Percentiles rank a stretch among this genome's conserved stretches.
phyloP scores from a whole-genome alignment of 2,329 filamentous ascomycete species.

The Clathrospora elynae region DNA sequence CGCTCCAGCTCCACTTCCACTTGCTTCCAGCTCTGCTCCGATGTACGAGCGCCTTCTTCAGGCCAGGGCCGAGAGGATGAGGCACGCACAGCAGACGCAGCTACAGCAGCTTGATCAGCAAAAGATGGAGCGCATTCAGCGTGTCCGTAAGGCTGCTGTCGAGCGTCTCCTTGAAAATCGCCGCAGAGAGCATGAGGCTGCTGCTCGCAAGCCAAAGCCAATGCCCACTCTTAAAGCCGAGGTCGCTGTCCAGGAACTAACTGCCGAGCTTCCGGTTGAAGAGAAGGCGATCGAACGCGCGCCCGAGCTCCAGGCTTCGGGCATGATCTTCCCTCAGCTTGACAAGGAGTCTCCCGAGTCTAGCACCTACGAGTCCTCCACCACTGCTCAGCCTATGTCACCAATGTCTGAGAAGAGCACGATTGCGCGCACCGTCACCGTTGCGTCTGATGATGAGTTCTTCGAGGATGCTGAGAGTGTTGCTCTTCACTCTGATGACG shows the following conservation, averaged over 20 bases:
- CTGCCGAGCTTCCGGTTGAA: slow-evolving; percentile 42
- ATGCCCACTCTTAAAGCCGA: slow-evolving; percentile 29
- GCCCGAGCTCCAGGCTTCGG: slow-evolving; percentile 44
- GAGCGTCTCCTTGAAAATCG: slow-evolving; percentile 41
- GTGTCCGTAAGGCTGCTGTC: slow-evolving; percentile 45
- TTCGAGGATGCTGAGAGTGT: slow-evolving; percentile 65
- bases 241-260: slow-evolving; percentile 21
- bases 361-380: slow-evolving; percentile 72
- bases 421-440: slow-evolving; percentile 37
- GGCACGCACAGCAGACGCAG: slow-evolving; percentile 24
- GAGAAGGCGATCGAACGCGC: slow-evolving; percentile 32
- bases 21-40: slow-evolving; percentile 22
- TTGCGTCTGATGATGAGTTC: slow-evolving; percentile 57
- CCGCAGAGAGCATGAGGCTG: slow-evolving; percentile 44
- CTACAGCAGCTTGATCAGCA: slow-evolving; percentile 30
- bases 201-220: slow-evolving; percentile 36
- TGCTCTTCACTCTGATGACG: slow-evolving; percentile 62
- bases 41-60: slow-evolving; percentile 34
- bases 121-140: slow-evolving; percentile 37
- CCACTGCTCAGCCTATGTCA: slow-evolving; percentile 34
- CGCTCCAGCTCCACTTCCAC: slow-evolving; percentile 16
- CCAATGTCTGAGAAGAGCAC: slow-evolving; percentile 36
- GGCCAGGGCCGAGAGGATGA: slow-evolving; percentile 32
- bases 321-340: slow-evolving; percentile 96
- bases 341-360: slow-evolving; percentile 88